A percentile compares a stretch with the other conserved stretches of the same genome.
Evolutionary conservation across 192 early-diverging fungal genomes (phyloP).

Genomic region (Linnemannia hyalina): DNA sequence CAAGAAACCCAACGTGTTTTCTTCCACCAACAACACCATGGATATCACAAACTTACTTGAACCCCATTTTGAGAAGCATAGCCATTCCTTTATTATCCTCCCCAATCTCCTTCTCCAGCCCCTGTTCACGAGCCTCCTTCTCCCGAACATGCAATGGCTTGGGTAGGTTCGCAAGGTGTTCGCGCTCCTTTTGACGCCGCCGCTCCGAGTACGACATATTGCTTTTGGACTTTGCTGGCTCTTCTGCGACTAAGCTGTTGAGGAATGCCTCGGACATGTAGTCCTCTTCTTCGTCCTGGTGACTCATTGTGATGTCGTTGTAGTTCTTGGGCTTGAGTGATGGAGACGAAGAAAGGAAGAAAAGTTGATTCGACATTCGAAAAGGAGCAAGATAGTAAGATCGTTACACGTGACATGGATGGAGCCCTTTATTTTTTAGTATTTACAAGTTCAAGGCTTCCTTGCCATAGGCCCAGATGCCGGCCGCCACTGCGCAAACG

Average conservation of each 20-base stretch:
- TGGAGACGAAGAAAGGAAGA: neutral
- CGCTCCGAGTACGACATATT: constrained; percentile 55
- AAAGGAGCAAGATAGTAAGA: neutral
- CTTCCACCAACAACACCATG: neutral
- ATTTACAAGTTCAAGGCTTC: constrained; percentile 38
- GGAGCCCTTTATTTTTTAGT: neutral
- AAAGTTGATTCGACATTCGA: neutral
- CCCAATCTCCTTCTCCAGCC: constrained; percentile 60
- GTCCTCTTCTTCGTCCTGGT: constrained; percentile 55
- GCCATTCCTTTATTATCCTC: constrained; percentile 68
- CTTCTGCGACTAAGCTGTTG: constrained; percentile 39
- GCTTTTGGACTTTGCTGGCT: constrained; percentile 12
- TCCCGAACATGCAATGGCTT: constrained; percentile 60
- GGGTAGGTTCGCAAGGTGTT: constrained; percentile 58
- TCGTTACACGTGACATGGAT: neutral
- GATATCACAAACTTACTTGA: constrained; percentile 57
- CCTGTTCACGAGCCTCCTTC: constrained; percentile 63
- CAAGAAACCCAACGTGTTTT: neutral
- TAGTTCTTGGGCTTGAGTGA: neutral
- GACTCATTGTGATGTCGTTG: neutral
- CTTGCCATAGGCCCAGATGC: constrained; percentile 63
- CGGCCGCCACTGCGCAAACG: constrained; percentile 69
- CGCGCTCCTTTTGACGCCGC: constrained; percentile 55
- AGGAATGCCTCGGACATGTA: constrained; percentile 67
- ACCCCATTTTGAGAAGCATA: constrained; percentile 71